A percentile compares a stretch with the other conserved stretches of the same genome.
Conservation (phyloP, 2,329 filamentous ascomycete genomes). For the Talaromyces sp. region DNA sequence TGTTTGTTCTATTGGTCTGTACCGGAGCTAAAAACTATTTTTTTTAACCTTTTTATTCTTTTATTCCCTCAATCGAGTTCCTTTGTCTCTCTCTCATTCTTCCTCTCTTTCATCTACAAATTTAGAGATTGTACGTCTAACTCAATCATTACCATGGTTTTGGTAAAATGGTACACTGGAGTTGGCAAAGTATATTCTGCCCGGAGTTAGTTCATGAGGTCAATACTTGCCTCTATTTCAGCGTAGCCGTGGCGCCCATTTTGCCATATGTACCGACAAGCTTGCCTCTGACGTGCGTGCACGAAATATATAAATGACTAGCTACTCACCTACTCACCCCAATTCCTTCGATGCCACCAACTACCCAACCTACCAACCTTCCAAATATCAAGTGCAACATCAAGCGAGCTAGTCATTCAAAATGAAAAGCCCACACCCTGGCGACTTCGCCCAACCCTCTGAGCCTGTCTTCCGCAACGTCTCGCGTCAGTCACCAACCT, state of each 20-base stretch:
- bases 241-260: not conserved
- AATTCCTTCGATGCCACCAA: too few relatives aligned
- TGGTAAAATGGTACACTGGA: not conserved
- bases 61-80: not conserved
- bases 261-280: not conserved
- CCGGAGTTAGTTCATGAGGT: not conserved
- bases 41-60: not conserved
- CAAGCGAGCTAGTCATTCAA: not conserved
- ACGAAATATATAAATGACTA: not conserved
- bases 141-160: not conserved
- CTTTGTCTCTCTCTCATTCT: not conserved
- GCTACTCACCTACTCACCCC: not conserved
- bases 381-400: not conserved
- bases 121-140: not conserved
- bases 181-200: not conserved
- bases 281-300: not conserved
- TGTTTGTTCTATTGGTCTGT: not conserved
- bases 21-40: not conserved
- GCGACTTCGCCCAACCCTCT: constrained; percentile 18
- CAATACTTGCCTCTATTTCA: not conserved
- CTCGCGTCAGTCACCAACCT: constrained; percentile 11
- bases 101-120: too few relatives aligned
- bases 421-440: constrained; percentile 17
- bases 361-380: not conserved
- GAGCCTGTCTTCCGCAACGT: constrained; percentile 16